Base-by-base conservation (phyloP, 495 filamentous ascomycete species). In the Annulohypoxylon nitens region DNA sequence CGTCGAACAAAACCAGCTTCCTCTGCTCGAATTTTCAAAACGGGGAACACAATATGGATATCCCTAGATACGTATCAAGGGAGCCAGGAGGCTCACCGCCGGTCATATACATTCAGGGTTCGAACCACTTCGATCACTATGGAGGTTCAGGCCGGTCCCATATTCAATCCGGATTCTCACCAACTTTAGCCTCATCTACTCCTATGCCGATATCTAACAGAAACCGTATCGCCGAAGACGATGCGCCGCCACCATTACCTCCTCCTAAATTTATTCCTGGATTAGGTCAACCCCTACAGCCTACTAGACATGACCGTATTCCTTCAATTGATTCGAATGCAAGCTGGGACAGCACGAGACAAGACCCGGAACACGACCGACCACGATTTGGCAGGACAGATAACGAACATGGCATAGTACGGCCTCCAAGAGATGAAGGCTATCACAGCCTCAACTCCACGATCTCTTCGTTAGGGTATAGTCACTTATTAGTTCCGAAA, bases 61-160 rank as follows among this genome's bases (percentile, higher is more conserved):
- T 86, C 60, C 84, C 85, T 65, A 78, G 86, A 66, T 83, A 85
- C 43, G 76, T 77, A 61, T 73, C 75, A 45, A 73, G 74, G 55
- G 76, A 73, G 70, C 70, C 78, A 61, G 74, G 74, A 65, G 68
- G 70, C 61, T 74, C 79, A 30, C 80, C 83, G 64, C 86, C 86
- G 64, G 83, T 87, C 73, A 87, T 88, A 74, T 83, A 79, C 76
- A 82, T 88, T 55, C 76, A 88, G 79, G 85, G 87, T 57, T 84
- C 81, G 63, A 87, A 83, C 73, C 78, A 79, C 76, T 68, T 82
- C 79, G 76, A 87, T 81, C 67, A 84, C 78, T 76, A 83, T 83
- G 75, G 82, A 85, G 76, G 83, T 75, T 64, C 86, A 78, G 69
- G 84, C 78, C 67, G 81, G 79, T 71, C 82, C 71, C 78, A 80